phyloP scores from a whole-genome alignment of 2,329 filamentous ascomycete genomes.

The Pseudogymnoascus sp. region DNA sequence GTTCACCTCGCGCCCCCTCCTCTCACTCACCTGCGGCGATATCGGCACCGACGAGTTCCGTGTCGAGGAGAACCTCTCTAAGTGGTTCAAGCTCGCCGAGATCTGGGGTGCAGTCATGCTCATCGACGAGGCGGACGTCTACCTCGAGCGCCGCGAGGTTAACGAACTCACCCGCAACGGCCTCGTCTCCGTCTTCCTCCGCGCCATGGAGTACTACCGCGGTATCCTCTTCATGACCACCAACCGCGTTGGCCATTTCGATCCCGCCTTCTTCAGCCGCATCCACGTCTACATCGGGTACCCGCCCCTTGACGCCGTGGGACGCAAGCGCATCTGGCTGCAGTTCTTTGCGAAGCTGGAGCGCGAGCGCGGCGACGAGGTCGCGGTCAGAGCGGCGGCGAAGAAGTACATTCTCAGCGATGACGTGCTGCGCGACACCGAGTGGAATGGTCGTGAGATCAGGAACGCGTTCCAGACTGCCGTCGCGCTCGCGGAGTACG shows the following conservation, averaged over 20 bases:
- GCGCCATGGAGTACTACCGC: constrained; percentile 33
- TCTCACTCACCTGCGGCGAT: constrained; percentile 36
- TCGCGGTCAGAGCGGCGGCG: constrained; percentile 10
- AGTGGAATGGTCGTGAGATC: constrained; percentile 25
- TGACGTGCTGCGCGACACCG: constrained; percentile 15
- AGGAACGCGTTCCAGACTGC: constrained; percentile 24
- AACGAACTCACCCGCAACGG: constrained; percentile 29
- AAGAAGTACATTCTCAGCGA: constrained; percentile 18
- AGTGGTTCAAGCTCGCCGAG: constrained; percentile 39
- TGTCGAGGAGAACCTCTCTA: constrained; percentile 40
- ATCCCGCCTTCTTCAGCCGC: constrained; percentile 32
- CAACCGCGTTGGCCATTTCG: constrained; percentile 33
- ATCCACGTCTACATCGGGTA: constrained; percentile 31
- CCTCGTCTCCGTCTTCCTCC: constrained; percentile 32
- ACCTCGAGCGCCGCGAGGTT: constrained; percentile 30
- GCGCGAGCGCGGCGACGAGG: constrained; percentile 16
- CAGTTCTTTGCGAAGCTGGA: constrained; percentile 20
- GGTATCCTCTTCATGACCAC: constrained; percentile 38
- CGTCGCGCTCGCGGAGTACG: constrained; percentile 20
- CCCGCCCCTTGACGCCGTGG: constrained; percentile 20
- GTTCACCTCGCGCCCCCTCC: constrained; percentile 19
- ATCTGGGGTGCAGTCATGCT: constrained; percentile 44
- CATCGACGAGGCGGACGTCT: constrained; percentile 46
- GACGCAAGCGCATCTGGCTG: constrained; percentile 25
- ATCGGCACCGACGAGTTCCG: constrained; percentile 38